Evolutionary conservation across 768 basidiomycete species (phyloP), one percentile per base, ranked within the genome.

Genomic region (Ramaria sp.): DNA sequence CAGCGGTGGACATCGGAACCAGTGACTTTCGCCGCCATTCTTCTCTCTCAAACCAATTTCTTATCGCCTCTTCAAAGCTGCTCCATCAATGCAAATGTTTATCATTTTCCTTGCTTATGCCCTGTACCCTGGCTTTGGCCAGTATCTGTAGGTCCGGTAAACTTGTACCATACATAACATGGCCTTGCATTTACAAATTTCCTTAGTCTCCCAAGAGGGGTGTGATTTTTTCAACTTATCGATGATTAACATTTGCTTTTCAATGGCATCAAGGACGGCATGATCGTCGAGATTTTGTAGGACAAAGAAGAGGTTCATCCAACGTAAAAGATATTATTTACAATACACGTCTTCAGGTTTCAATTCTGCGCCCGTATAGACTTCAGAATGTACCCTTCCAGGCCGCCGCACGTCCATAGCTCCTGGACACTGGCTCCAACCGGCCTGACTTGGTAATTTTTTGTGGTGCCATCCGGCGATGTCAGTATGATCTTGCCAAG

Each of bases 381-480:
- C 69, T 89, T 89, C 63, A 91, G 69, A 51, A 97, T 89, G 67
- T 83, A 96, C 1, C 92, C 92, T 65, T 98, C 95, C 57, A 98
- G 69, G 7, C 94, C 93, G 7, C 91, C 93, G 62, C 91, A 94
- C 13, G 94, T 77, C 96, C 96, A 98, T 43, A 99, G 73, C 71
- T 99, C 95, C 73, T 99, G 96, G 49, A 99, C 95, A 67, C 93
- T 96, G 46, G 82, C 74, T 10, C 96, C 96, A 6, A 99, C 86
- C 10, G 85, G 80, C 38, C 86, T 80, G 15, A 92, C 78, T 17
- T 65, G 61, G 66, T 95, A 88, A 60, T 71, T 75, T 66, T 77
- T 80, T 63, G 77, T 72, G 3, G 12, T 49, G 11, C 74, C 78
- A n/a, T 67, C 68, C 17, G 70, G 71, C 61, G 66, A 70, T 27